A percentile compares a stretch with the other conserved stretches of the same genome.
These are phyloP conservation scores for Leucosporidium scottii DNA, from an alignment of 768 basidiomycete genomes.

Conservation along the genomic window DNA sequence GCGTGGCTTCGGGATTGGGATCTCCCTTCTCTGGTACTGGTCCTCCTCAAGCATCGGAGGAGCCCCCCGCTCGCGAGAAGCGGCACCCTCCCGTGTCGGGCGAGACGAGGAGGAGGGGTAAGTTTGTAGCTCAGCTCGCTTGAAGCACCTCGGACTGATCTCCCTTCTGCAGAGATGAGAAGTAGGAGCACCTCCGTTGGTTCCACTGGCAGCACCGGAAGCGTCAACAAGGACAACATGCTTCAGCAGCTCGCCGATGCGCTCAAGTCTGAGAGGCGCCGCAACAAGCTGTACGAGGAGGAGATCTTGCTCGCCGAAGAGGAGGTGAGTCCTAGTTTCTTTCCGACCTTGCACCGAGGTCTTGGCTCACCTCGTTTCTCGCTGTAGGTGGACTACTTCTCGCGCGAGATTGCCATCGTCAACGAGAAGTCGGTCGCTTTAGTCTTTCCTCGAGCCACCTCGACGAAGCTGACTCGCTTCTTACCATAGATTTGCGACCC, in stretches of 20 bases:
- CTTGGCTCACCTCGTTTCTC: too few species aligned
- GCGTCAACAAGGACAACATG: constrained; percentile 20
- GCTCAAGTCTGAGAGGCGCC: constrained; percentile 20
- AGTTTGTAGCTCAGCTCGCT: too few species aligned
- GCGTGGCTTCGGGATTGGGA: neutral
- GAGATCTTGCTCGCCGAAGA: constrained; percentile 7
- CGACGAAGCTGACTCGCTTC: neutral
- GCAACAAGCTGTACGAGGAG: constrained; percentile 9
- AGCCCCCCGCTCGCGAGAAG: neutral
- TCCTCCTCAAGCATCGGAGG: neutral
- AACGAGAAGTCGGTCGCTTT: constrained; percentile 29
- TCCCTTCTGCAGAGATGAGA: neutral
- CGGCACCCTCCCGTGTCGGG: neutral
- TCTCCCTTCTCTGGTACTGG: neutral
- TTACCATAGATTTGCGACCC: neutral
- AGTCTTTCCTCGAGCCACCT: too few species aligned
- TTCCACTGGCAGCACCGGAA: constrained; percentile 4
- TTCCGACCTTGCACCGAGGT: too few species aligned
- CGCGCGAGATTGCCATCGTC: constrained; percentile 4
- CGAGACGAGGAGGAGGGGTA: neutral
- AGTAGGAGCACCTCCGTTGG: neutral
- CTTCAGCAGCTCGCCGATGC: constrained; percentile 19
- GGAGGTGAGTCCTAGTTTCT: too few species aligned
- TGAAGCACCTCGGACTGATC: too few species aligned
- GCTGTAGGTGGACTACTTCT: constrained; percentile 21